phyloP scores from a whole-genome alignment of 1,284 basidiomycete genomes.

The Moesziomyces sp. region DNA sequence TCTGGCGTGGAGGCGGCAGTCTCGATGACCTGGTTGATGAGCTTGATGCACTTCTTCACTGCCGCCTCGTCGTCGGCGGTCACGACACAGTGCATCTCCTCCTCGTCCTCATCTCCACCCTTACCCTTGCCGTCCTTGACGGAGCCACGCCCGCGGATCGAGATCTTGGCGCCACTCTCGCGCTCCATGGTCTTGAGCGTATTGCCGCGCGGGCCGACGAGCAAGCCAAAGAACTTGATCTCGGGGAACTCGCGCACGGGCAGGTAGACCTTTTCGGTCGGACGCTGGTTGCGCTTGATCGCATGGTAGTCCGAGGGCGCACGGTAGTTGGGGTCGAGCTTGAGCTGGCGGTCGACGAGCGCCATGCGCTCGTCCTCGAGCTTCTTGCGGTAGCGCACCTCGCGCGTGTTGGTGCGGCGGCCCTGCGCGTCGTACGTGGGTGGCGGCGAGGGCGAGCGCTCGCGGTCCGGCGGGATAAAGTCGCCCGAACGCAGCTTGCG shows the following conservation, averaged over 20 bases:
- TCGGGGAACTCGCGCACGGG: constrained; percentile 99
- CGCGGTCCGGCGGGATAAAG: constrained; percentile 92
- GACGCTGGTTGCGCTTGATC: constrained; percentile 81
- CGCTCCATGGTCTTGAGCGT: constrained; percentile 99
- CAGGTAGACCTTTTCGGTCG: constrained; percentile 92
- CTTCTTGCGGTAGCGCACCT: constrained; percentile 96
- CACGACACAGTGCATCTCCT: constrained; percentile 98
- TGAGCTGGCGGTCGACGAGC: constrained; percentile 94
- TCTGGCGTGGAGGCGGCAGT: constrained; percentile 98
- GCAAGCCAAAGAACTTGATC: constrained; percentile 98
- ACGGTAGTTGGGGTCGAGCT: constrained; percentile 95
- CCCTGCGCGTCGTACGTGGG: constrained; percentile 97
- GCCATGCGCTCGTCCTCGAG: constrained; percentile 95
- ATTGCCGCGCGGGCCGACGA: constrained; percentile 98
- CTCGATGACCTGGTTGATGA: constrained; percentile 98
- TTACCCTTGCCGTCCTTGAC: constrained; percentile 98
- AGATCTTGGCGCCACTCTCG: constrained; percentile 97
- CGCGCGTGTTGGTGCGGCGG: constrained; percentile 95
- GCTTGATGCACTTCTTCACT: constrained; percentile 86
- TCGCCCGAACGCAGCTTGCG: constrained; percentile 92
- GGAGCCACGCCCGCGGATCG: constrained; percentile 96
- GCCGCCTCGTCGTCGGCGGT: constrained; percentile 92
- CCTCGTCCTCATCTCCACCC: constrained; percentile 90
- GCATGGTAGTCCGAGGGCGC: constrained; percentile 92
- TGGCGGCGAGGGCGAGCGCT: constrained; percentile 93